These are phyloP conservation scores for Typha latifolia DNA, from an alignment of 176 grass and related monocot species.

Conservation along the genomic window DNA sequence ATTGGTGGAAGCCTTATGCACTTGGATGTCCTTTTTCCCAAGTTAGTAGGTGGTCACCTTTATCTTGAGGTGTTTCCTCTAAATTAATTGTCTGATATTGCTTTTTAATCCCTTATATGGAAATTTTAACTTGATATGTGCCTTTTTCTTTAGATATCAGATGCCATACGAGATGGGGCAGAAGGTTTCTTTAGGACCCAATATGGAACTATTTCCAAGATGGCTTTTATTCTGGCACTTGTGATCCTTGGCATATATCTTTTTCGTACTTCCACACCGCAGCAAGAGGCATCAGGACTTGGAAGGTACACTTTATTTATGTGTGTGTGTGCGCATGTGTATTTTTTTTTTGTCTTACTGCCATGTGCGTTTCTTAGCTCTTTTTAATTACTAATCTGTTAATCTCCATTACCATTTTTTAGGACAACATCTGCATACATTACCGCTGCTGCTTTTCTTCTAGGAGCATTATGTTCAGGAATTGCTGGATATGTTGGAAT, in stretches of 20 bases:
- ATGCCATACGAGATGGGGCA: slow-evolving; percentile 96
- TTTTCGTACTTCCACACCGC: slow-evolving; percentile 67
- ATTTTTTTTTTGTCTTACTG: slow-evolving; percentile 1
- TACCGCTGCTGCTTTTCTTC: slow-evolving; percentile 87
- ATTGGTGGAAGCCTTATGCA: slow-evolving; percentile 1
- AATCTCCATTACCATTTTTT: not conserved
- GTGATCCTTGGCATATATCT: slow-evolving; percentile 97
- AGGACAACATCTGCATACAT: slow-evolving; percentile 89
- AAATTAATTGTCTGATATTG: too few species aligned
- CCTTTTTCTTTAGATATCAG: slow-evolving; percentile 68
- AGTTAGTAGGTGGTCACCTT: too few species aligned
- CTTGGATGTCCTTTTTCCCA: slow-evolving; percentile 6
- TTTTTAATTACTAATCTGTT: slow-evolving; percentile 9
- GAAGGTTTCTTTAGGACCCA: slow-evolving; percentile 99
- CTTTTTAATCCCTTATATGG: too few species aligned
- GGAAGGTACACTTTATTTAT: slow-evolving; percentile 42
- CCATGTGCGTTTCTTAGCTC: slow-evolving; percentile 2
- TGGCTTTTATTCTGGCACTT: slow-evolving; percentile 82
- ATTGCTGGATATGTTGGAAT: slow-evolving; percentile 97
- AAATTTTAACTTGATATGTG: too few species aligned
- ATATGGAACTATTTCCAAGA: slow-evolving; percentile 96
- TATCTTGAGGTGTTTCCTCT: too few species aligned
- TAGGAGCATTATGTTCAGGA: slow-evolving; percentile 95
- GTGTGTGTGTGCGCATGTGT: too few species aligned
- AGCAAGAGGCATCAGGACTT: slow-evolving; percentile 84